Conservation (phyloP, 2,329 filamentous ascomycete species). For the Cephalotrichum gorgonifer region DNA sequence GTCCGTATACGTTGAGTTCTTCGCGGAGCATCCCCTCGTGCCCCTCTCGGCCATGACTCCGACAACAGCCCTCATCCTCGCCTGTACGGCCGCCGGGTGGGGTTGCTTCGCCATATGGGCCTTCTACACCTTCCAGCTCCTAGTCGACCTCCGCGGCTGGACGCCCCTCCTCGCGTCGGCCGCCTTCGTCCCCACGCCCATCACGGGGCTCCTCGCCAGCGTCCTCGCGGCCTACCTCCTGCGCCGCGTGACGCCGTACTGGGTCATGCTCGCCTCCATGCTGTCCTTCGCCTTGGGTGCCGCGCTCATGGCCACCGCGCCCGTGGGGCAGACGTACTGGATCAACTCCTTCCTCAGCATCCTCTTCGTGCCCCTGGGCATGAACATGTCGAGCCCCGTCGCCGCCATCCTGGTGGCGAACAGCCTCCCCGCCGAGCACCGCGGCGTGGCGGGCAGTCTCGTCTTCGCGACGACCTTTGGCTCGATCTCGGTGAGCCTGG, state of each 20-base stretch:
- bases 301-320: slow-evolving; percentile 33
- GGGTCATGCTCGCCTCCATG: slow-evolving; percentile 34
- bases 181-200: slow-evolving; percentile 31
- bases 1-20: slow-evolving; percentile 48
- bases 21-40: slow-evolving; percentile 41
- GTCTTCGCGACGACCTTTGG: slow-evolving; percentile 61
- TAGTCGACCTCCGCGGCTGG: slow-evolving; percentile 30
- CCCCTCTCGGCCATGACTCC: slow-evolving; percentile 38
- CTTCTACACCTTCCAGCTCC: slow-evolving; percentile 39
- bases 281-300: slow-evolving; percentile 31
- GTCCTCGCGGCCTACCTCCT: slow-evolving; percentile 31
- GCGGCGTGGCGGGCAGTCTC: slow-evolving; percentile 38
- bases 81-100: slow-evolving; percentile 43
- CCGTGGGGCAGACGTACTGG: slow-evolving; percentile 52
- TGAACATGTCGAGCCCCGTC: slow-evolving; percentile 58
- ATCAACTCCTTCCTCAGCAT: slow-evolving; percentile 48
- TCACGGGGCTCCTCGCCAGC: slow-evolving; percentile 33
- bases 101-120: slow-evolving; percentile 42
- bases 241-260: slow-evolving; percentile 24
- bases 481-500: slow-evolving; percentile 54
- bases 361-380: slow-evolving; percentile 49
- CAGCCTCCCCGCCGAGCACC: slow-evolving; percentile 30
- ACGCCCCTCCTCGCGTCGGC: slow-evolving; percentile 32
- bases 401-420: slow-evolving; percentile 51
- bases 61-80: slow-evolving; percentile 43